Percentiles rank a stretch among this genome's conserved stretches.
phyloP scores from a whole-genome alignment of 345 rosid species.

The Gossypium raimondii region DNA sequence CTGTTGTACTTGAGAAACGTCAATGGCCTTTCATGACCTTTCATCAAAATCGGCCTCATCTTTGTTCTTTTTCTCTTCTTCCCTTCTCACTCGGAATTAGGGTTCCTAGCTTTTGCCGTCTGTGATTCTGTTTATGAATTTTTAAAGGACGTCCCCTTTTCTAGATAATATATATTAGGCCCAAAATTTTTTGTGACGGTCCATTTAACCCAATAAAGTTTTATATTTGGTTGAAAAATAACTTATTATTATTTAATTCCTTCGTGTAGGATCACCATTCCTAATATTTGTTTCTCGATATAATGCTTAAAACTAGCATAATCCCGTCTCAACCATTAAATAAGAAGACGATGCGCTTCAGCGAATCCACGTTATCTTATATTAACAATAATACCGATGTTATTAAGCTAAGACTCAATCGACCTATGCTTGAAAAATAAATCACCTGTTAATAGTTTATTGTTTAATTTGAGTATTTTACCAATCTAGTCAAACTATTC shows the following conservation, averaged over 20 bases:
- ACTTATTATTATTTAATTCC: too few relatives aligned
- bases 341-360: accelerated
- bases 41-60: constrained; percentile 97
- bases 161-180: not conserved
- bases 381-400: too few relatives aligned
- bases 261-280: too few relatives aligned
- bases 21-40: constrained; percentile 97
- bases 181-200: not conserved
- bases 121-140: not conserved
- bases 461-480: too few relatives aligned
- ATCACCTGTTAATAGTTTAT: too few relatives aligned
- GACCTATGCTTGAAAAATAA: too few relatives aligned
- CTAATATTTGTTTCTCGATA: too few relatives aligned
- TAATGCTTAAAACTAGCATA: too few relatives aligned
- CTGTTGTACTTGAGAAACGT: constrained; percentile 85
- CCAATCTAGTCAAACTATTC: too few relatives aligned
- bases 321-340: accelerated
- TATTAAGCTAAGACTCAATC: too few relatives aligned
- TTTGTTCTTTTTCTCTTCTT: not conserved
- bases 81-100: constrained; percentile 1
- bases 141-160: not conserved
- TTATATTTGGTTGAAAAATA: too few relatives aligned
- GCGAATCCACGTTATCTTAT: accelerated
- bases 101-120: not conserved
- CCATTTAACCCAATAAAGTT: too few relatives aligned